Percentiles rank a stretch among this genome's conserved stretches.
These are phyloP conservation scores for Gastrolobium bilobum DNA, from an alignment of 306 rosid genomes.

Conservation along the genomic window DNA sequence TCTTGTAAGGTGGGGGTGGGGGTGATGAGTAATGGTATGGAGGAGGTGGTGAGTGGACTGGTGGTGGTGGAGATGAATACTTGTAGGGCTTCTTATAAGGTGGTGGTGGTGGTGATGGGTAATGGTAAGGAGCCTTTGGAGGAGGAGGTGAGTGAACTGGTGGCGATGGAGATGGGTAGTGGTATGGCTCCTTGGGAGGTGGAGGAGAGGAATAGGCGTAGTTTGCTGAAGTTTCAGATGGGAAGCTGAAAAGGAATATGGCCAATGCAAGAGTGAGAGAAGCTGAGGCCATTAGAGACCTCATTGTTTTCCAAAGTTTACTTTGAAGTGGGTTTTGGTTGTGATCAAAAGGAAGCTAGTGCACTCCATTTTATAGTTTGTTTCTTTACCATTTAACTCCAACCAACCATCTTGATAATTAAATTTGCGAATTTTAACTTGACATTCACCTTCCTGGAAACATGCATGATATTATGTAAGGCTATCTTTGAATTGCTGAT, in stretches of 20 bases:
- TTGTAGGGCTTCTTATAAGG: not conserved
- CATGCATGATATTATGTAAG: not conserved
- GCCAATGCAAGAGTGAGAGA: constrained; percentile 50
- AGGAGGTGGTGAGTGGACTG: not conserved
- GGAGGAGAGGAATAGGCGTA: constrained; percentile 59
- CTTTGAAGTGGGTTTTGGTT: constrained; percentile 24
- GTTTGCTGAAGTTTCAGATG: constrained; percentile 42
- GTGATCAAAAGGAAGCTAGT: not conserved
- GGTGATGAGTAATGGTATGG: too few relatives aligned
- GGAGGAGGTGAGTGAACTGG: not conserved
- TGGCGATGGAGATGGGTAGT: not conserved
- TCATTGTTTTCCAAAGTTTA: constrained; percentile 45
- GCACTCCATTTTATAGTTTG: not conserved
- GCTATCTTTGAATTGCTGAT: too few relatives aligned
- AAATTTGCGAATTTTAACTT: not conserved
- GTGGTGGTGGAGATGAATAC: not conserved
- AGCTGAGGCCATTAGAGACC: constrained; percentile 44
- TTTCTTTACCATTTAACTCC: not conserved
- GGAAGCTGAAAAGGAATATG: not conserved
- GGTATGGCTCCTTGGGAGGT: constrained; percentile 35
- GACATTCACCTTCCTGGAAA: not conserved
- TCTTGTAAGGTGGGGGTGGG: not conserved
- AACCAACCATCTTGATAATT: not conserved
- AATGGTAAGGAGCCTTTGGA: too few relatives aligned
- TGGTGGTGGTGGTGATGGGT: too few relatives aligned